Evolutionary conservation across 2,329 filamentous ascomycete genomes (phyloP), one percentile per base, ranked within the genome.

Genomic region (Hypoxylon sp.): DNA sequence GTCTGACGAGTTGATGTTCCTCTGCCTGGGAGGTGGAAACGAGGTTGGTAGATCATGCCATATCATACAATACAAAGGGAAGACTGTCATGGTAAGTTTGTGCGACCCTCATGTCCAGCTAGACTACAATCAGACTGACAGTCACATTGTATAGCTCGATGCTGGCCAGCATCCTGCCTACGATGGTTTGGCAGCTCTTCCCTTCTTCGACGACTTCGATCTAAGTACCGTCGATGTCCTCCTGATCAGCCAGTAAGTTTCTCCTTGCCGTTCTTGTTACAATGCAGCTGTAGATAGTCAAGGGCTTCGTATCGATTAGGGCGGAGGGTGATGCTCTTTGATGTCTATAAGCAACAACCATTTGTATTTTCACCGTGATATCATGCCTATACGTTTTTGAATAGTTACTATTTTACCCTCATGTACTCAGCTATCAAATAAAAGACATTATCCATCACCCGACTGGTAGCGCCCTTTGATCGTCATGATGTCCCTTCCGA

Each of bases 161-260:
- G 96, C 96, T 56, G 96, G 96, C 56, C 95, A 98, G 83, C 96
- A 99, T 80, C 95, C 96, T 56, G 96, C 94, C 7, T 97, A 98
- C 80, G 95, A 98, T 77, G 96, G 96, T 40, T 90, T 98, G 68
- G 93, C 95, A 2, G 92, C 93, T 8, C 89, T 99, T 56, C 96
- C 96, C 0, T 99, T 98, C 83, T 99, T 98, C 81, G 96, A 99
- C 80, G 95, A 98, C 78, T 99, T 98, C 81, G 96, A 99, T 79
- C 86, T 99, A 20, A 98, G 95, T 82, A 97, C 94, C 1, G 95
- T 99, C 73, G 96, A 99, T 80, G 92, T 99, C 76, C 92, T 99
- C 61, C 86, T 99, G 73, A 97, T 99, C 78, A 98, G 94, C 90
- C 96, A 99, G 96, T 98, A 97, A 92, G 95, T 90, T 77, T 66